Percentiles rank a stretch among this genome's conserved stretches.
phyloP scores from a whole-genome alignment of 345 rosid species.

The Eucalyptus globulus region DNA sequence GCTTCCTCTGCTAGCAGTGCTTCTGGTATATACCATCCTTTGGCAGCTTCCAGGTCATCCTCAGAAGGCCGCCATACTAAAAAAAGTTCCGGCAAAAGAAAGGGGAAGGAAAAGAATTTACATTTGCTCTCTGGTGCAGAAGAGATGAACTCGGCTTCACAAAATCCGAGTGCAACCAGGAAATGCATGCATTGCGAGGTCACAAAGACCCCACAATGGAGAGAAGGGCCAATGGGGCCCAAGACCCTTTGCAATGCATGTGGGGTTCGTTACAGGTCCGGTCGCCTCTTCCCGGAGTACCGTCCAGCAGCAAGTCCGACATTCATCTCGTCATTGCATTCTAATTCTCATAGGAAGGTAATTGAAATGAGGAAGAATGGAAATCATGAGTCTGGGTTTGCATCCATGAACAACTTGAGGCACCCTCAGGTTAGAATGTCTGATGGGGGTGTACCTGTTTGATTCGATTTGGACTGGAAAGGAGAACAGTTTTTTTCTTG shows the following conservation, averaged over 20 bases:
- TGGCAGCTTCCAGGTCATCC: slow-evolving; percentile 13
- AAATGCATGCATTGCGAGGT: slow-evolving; percentile 75
- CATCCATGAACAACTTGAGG: neutral
- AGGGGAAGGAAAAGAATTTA: slow-evolving; percentile 21
- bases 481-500: neutral
- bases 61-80: slow-evolving; percentile 16
- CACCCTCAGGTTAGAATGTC: neutral
- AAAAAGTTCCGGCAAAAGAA: slow-evolving; percentile 17
- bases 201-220: slow-evolving; percentile 87
- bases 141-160: slow-evolving; percentile 7
- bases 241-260: slow-evolving; percentile 94
- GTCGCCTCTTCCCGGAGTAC: slow-evolving; percentile 82
- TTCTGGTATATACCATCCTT: neutral
- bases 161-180: slow-evolving; percentile 8
- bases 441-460: slow-evolving; percentile 13
- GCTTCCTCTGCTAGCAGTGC: neutral
- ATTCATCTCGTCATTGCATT: slow-evolving; percentile 51
- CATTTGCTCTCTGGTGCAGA: slow-evolving; percentile 4
- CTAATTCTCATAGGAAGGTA: slow-evolving; percentile 76
- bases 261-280: slow-evolving; percentile 84
- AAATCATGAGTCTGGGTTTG: neutral
- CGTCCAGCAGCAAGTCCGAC: slow-evolving; percentile 91
- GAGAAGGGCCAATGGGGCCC: slow-evolving; percentile 91
- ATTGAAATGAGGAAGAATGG: slow-evolving; percentile 63
- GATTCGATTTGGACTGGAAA: neutral